Evolutionary conservation across 805 yeast genomes (phyloP), one percentile per base, ranked within the genome.

Genomic region (Yarrowia bubula): DNA sequence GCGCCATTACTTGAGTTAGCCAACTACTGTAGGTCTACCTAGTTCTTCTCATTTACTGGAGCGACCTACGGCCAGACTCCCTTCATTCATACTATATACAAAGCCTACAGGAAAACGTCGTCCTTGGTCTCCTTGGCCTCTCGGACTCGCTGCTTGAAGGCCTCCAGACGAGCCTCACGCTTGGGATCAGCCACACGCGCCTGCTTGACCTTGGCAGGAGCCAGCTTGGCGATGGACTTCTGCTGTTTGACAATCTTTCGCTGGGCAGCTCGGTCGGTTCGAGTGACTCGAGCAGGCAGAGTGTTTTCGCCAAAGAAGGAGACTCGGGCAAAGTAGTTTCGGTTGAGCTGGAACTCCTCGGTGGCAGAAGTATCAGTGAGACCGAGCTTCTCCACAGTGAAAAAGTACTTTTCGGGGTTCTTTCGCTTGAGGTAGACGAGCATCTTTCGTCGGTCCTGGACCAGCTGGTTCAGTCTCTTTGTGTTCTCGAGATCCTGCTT

Each of bases 351-450:
- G 72, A 93, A 93, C 79, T 92, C 98, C 72, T 83, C 80, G 64
- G 83, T 84, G 28, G 92, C 86, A 35, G 86, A 86, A 66, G 83
- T 87, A 76, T 93, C 98, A 44, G 89, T 85, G 68, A 93, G 81
- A 1, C 98, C 99, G 65, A 93, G 80, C 76, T 91, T 92, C 71
- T 88, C 89, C 67, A 93, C 86, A 50, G 96, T 81, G 86, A 91
- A 87, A 76, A 83, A 90, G 78, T 95, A 93, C 71, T 87, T 83
- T 75, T 90, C 84, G 14, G 98, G 91, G 68, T 90, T 79, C 72
- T 84, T 88, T 73, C 83, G 84, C 75, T 92, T 92, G 77, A 95
- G 81, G 74, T 93, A 95, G 76, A 86, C 85, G 71, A 93, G 81
- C 44, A 89, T 83, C 70, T 84, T 83, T 77, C 92, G 98, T 78